These are phyloP conservation scores for Nepenthes gracilis DNA, from an alignment of 148 eudicot genomes.

Conservation along the genomic window DNA sequence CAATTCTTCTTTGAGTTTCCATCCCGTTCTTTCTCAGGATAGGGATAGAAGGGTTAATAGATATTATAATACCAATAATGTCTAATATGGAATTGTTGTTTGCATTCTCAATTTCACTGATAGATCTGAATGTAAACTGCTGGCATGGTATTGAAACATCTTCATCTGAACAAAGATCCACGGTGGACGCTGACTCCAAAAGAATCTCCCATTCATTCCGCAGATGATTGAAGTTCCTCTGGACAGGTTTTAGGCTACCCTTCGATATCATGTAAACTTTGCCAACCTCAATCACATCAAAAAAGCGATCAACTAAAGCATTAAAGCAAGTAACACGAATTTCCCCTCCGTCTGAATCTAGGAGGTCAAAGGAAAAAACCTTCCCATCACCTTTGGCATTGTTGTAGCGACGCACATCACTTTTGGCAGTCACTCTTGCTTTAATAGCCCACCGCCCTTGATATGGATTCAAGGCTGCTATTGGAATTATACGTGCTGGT, in stretches of 20 bases:
- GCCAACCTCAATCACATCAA: conserved; percentile 63
- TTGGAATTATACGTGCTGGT: conserved; percentile 87
- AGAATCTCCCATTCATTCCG: conserved; percentile 97
- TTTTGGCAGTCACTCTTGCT: conserved; percentile 96
- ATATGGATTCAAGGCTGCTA: conserved; percentile 91
- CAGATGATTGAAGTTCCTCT: conserved; percentile 85
- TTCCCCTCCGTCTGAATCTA: conserved; percentile 95
- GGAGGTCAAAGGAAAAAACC: conserved; percentile 96
- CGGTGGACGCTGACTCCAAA: conserved; percentile 71
- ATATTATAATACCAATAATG: conserved; percentile 61
- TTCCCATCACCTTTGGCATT: conserved; percentile 97
- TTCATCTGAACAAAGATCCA: conserved; percentile 91
- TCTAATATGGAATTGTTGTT: conserved; percentile 87
- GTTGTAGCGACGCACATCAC: conserved; percentile 88
- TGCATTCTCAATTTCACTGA: conserved; percentile 65
- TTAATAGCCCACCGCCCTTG: conserved; percentile 99
- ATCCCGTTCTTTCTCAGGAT: conserved; percentile 90
- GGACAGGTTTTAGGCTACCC: conserved; percentile 87
- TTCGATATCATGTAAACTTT: conserved; percentile 87
- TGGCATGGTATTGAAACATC: conserved; percentile 85
- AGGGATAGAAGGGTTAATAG: conserved; percentile 84
- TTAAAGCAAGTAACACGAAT: conserved; percentile 96
- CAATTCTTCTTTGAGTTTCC: conserved; percentile 88
- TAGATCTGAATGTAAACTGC: conserved; percentile 73
- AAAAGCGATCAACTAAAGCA: conserved; percentile 89